These are phyloP conservation scores for Verticillium alfalfae DNA, from an alignment of 2,329 filamentous ascomycete genomes.

Conservation along the genomic window DNA sequence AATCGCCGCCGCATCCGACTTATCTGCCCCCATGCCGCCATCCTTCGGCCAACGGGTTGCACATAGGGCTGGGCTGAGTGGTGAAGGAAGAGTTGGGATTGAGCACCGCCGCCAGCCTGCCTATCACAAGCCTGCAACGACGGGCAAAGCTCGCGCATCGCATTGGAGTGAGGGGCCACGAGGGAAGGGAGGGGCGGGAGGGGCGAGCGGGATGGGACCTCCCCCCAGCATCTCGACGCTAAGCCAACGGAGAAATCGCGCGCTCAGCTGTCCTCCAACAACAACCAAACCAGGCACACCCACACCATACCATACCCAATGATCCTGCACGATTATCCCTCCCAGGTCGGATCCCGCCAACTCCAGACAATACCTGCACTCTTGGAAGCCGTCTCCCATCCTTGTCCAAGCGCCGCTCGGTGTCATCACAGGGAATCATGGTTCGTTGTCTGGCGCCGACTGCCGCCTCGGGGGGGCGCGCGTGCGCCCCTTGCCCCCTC, in stretches of 20 bases:
- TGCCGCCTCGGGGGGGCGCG: no score
- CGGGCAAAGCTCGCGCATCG: neutral
- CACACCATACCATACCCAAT: neutral
- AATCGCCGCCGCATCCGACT: neutral
- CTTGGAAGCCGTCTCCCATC: neutral
- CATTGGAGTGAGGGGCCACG: neutral
- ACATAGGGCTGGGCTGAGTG: neutral
- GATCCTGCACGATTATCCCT: neutral
- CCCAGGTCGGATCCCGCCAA: neutral
- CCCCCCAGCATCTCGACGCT: neutral
- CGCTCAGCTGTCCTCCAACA: neutral
- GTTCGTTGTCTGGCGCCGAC: slow-evolving; percentile 5
- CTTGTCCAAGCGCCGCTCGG: neutral
- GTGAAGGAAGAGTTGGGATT: neutral
- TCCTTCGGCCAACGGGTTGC: neutral
- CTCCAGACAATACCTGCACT: neutral
- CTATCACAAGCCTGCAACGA: neutral
- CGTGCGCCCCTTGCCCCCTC: neutral
- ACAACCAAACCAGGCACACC: neutral
- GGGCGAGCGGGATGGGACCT: neutral
- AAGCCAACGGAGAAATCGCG: neutral
- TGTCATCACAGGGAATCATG: slow-evolving; percentile 5
- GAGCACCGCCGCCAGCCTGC: neutral
- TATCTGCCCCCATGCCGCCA: neutral
- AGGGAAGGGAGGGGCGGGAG: neutral